phyloP scores from a whole-genome alignment of 495 filamentous ascomycete species.

The Cryomyces minteri region DNA sequence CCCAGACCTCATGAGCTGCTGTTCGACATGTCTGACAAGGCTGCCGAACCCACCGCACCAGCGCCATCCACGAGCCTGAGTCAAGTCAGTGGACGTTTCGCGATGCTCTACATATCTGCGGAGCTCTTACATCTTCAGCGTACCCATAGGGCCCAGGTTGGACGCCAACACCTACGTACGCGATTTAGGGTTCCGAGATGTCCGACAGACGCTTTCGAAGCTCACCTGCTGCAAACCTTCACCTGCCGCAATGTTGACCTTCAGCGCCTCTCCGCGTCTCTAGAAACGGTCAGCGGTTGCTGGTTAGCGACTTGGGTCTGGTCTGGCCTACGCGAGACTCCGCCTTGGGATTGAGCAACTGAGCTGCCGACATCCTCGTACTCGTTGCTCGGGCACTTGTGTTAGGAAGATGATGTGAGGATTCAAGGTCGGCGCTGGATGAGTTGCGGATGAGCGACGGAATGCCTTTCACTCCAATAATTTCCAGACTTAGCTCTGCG shows the following conservation, averaged over 20 bases:
- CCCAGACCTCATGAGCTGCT: conserved; percentile 21
- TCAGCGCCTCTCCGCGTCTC: conserved; percentile 88
- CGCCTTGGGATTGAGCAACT: conserved; percentile 94
- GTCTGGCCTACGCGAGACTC: conserved; percentile 62
- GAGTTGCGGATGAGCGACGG: too few species aligned
- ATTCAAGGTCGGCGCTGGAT: too few species aligned
- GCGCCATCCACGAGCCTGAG: conserved; percentile 73
- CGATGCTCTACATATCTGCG: too few species aligned
- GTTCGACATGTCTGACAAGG: too few species aligned
- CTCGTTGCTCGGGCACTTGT: neutral
- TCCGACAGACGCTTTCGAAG: too few species aligned
- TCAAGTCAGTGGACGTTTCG: too few species aligned
- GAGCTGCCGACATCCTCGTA: conserved; percentile 61
- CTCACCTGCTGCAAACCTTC: conserved; percentile 40
- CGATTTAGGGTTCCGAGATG: too few species aligned
- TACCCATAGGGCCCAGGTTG: conserved; percentile 84
- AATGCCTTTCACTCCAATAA: too few species aligned
- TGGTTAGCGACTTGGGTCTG: conserved; percentile 19
- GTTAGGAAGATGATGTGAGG: too few species aligned
- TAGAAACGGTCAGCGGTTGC: conserved; percentile 23
- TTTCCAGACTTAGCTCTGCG: too few species aligned
- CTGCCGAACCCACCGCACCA: neutral
- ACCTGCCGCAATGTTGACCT: conserved; percentile 90
- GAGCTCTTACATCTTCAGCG: conserved; percentile 55
- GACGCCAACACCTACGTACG: conserved; percentile 49